phyloP scores from a whole-genome alignment of 2,329 filamentous ascomycete species.

The Diaporthe velutina region DNA sequence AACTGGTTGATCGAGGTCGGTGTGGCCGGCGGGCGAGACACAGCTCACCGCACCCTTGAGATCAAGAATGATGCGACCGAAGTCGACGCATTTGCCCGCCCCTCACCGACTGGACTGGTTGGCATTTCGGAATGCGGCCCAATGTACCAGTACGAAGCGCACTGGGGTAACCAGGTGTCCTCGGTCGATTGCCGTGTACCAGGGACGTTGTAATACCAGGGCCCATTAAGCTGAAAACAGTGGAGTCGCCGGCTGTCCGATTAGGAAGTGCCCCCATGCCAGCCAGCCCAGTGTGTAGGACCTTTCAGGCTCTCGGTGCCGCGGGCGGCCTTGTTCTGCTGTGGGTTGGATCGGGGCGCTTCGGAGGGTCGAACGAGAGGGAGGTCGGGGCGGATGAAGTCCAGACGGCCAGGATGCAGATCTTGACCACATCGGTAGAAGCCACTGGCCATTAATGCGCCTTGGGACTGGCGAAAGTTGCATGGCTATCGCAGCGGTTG shows the following conservation, averaged over 20 bases:
- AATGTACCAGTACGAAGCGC: constrained; percentile 22
- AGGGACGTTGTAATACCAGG: constrained; percentile 27
- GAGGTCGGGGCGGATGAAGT: constrained; percentile 26
- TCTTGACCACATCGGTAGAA: constrained; percentile 28
- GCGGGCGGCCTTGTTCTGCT: not conserved
- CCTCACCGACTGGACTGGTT: constrained; percentile 22
- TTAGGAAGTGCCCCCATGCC: constrained; percentile 1
- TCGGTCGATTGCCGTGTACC: constrained; percentile 29
- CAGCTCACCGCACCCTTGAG: constrained; percentile 1
- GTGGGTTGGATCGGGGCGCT: constrained; percentile 13
- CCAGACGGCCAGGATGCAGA: constrained; percentile 12
- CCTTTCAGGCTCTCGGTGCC: not conserved
- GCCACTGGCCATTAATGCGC: constrained; percentile 18
- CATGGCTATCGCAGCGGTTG: not conserved
- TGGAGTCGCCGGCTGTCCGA: constrained; percentile 8
- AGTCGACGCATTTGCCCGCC: not conserved
- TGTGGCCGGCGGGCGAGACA: constrained; percentile 26
- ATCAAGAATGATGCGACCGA: constrained; percentile 3
- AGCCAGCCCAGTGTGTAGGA: constrained; percentile 7
- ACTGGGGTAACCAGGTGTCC: constrained; percentile 13
- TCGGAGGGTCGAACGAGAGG: not conserved
- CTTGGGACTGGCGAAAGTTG: constrained; percentile 3
- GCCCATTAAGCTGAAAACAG: constrained; percentile 24
- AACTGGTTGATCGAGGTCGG: constrained; percentile 4
- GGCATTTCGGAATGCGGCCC: not conserved